These are phyloP conservation scores for Angophora floribunda DNA, from an alignment of 345 rosid genomes.

Conservation along the genomic window DNA sequence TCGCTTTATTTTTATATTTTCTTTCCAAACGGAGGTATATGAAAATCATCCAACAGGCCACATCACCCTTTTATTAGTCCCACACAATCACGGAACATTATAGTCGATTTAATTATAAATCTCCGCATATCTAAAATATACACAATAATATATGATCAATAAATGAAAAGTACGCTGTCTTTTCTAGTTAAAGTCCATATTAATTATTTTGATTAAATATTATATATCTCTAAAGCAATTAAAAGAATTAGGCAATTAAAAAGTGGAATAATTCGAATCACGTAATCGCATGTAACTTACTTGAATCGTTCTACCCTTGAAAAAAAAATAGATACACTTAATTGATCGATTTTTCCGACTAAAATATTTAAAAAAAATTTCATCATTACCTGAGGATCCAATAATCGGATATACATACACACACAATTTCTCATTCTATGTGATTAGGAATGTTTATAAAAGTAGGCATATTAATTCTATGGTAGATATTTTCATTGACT, in stretches of 20 bases:
- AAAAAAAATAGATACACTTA: background rate
- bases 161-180: background rate
- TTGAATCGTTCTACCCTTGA: background rate
- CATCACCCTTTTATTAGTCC: background rate
- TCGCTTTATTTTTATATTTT: background rate
- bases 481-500: background rate
- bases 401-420: background rate
- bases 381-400: background rate
- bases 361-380: fast-evolving
- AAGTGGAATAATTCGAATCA: background rate
- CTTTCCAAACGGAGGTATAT: background rate
- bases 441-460: background rate
- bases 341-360: background rate
- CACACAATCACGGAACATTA: background rate
- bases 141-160: background rate
- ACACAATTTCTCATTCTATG: background rate
- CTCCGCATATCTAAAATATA: background rate
- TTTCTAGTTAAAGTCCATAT: background rate
- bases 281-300: background rate
- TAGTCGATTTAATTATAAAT: background rate
- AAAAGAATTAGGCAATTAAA: background rate
- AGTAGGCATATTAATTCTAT: background rate
- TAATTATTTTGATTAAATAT: background rate
- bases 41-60: background rate
- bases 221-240: background rate